Evolutionary conservation across 805 yeast genomes (phyloP).

Genomic region (Spathaspora boniae): DNA sequence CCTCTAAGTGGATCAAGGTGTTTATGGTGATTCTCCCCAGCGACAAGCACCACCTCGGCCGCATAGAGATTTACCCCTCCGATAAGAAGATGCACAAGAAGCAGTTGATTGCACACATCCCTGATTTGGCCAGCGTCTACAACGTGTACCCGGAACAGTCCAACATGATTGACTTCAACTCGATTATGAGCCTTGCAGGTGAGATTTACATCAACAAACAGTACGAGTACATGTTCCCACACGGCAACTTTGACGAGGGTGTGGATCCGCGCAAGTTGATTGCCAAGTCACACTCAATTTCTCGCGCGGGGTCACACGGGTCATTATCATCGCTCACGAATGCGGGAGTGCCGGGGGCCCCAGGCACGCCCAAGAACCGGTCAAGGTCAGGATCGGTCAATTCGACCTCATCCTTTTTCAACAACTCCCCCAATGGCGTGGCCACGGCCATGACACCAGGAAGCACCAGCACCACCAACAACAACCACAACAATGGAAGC

Average conservation of each 20-base stretch:
- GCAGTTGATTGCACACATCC: slow-evolving; percentile 48
- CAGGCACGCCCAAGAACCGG: slow-evolving; percentile 4
- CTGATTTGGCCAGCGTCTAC: slow-evolving; percentile 42
- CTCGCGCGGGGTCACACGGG: slow-evolving; percentile 10
- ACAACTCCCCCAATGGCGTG: too few species aligned
- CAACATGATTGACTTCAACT: slow-evolving; percentile 53
- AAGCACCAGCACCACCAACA: background rate
- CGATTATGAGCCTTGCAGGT: slow-evolving; percentile 55
- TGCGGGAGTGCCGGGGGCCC: background rate
- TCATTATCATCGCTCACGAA: slow-evolving; percentile 15
- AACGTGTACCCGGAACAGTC: slow-evolving; percentile 60
- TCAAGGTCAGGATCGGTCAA: slow-evolving; percentile 16
- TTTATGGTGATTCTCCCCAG: slow-evolving; percentile 48
- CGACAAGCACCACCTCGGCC: slow-evolving; percentile 45
- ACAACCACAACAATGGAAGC: background rate
- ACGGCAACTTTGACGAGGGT: background rate
- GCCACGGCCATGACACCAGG: slow-evolving; percentile 3
- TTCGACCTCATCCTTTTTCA: slow-evolving; percentile 29
- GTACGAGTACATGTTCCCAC: slow-evolving; percentile 31
- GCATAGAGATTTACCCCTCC: slow-evolving; percentile 50
- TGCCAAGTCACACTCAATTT: slow-evolving; percentile 5
- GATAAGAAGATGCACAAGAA: slow-evolving; percentile 46
- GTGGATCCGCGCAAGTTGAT: slow-evolving; percentile 7
- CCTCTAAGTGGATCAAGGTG: slow-evolving; percentile 58
- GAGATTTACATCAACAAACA: slow-evolving; percentile 46